Conservation (phyloP, 2,329 filamentous ascomycete species). For the Ceratocystis colombiana region DNA sequence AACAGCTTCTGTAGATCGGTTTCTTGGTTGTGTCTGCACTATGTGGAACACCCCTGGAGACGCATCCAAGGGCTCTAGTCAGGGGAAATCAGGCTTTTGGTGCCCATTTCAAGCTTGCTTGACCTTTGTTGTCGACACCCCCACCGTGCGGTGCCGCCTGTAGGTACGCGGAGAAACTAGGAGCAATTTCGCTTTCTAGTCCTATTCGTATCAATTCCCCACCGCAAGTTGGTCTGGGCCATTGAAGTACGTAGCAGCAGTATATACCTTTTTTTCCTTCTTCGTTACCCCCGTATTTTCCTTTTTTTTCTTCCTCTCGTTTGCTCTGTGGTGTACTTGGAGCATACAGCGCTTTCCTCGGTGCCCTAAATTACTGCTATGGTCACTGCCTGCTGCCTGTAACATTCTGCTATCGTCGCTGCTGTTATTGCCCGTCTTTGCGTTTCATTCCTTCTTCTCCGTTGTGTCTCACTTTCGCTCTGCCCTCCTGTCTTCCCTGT, state of each 20-base stretch:
- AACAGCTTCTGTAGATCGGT: neutral
- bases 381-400: neutral
- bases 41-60: constrained; percentile 17
- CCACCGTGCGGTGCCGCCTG: neutral
- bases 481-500: constrained; percentile 19
- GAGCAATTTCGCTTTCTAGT: constrained; percentile 26
- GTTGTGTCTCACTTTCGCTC: constrained; percentile 6
- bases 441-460: constrained; percentile 16
- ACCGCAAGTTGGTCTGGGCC: constrained; percentile 12
- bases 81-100: constrained; percentile 18
- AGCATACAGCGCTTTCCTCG: neutral
- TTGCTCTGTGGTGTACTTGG: neutral
- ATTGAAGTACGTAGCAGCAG: neutral
- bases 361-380: neutral
- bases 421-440: constrained; percentile 15
- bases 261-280: neutral
- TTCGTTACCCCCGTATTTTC: neutral
- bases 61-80: constrained; percentile 17
- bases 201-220: constrained; percentile 23
- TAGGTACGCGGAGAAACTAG: constrained; percentile 9
- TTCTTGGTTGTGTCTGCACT: constrained; percentile 4
- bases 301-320: neutral
- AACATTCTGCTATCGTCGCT: constrained; percentile 9
- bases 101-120: neutral
- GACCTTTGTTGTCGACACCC: constrained; percentile 7